Base-by-base conservation (phyloP, 2,329 filamentous ascomycete species). In the Curvularia spicifera region DNA sequence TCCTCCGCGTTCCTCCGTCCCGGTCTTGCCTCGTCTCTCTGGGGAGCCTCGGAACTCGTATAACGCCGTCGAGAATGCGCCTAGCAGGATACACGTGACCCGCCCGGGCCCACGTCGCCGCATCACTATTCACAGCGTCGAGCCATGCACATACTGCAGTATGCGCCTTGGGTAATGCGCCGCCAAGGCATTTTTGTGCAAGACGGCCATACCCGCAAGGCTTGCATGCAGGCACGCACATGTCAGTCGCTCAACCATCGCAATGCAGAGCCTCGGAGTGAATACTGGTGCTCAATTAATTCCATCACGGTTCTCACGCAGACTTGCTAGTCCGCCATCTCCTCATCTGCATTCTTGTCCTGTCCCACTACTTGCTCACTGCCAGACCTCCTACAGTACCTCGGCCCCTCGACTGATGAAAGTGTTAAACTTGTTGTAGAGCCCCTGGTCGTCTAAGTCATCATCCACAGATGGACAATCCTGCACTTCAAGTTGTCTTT, bases 341-440 rank as follows among this genome's bases (percentile, higher is more conserved):
- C 51, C 66, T 58, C 54, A 71, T 63, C 52, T 65, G 67, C 20
- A 57, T 59, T 24, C 60, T 61, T 15, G 65, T 68, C 48, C 71
- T 69, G 6, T 68, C 67, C 68, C 67, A 29, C 64, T 62, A 7
- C 62, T 61, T 9, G 67, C 68, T 69, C 68, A 72, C 68, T 67
- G 71, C 69, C 63, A 72, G 12, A 71, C 51, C 43, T 31, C 52
- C 69, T 67, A 70, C 55, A 61, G 48, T 0, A 50, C 46, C 15
- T 48, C 49, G 10, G 43, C 44, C 67, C 66, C 29, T 24, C 26
- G 26, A 8, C 26, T 12, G 20, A 60, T 7, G 15, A 69, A 49
- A 2, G 20, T 31, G 26, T 45, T 4, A 26, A 57, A 60, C 9
- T 26, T 40, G 39, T 33, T n/a, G 6, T 29, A 40, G 24, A 67